Evolutionary conservation across 1,284 basidiomycete genomes (phyloP).

Genomic region (Puccinia polysora): DNA sequence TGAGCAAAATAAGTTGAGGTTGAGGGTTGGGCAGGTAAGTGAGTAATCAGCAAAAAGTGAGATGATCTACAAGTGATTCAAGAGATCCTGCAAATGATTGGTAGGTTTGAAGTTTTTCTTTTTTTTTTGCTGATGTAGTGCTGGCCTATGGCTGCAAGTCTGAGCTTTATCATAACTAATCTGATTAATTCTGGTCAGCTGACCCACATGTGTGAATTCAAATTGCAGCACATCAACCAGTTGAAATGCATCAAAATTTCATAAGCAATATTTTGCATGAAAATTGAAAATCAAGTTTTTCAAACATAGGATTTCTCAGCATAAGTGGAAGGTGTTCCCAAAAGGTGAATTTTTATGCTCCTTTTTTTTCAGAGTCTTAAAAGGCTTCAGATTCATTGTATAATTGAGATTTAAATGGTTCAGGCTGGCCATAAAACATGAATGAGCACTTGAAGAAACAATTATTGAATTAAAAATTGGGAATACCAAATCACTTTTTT

Average conservation of each 20-base stretch:
- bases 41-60: too few species aligned
- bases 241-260: conserved; percentile 97
- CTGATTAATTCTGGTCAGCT: too few species aligned
- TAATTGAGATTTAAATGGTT: conserved; percentile 86
- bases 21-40: too few species aligned
- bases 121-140: too few species aligned
- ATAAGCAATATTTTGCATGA: conserved; percentile 96
- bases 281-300: conserved; percentile 98
- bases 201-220: too few species aligned
- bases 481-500: conserved; percentile 58
- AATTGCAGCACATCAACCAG: too few species aligned
- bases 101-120: too few species aligned
- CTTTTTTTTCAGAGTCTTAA: conserved; percentile 98
- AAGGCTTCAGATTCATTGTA: conserved; percentile 64
- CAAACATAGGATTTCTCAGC: conserved; percentile 92
- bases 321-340: conserved; percentile 96
- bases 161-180: too few species aligned
- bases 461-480: not conserved
- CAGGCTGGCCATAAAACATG: conserved; percentile 60
- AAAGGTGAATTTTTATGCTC: conserved; percentile 99
- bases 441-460: not conserved
- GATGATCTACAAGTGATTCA: too few species aligned
- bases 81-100: too few species aligned
- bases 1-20: too few species aligned
- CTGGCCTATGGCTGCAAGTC: too few species aligned